Conservation (phyloP, 1,284 basidiomycete species). For the Cutaneotrichosporon daszewskae region DNA sequence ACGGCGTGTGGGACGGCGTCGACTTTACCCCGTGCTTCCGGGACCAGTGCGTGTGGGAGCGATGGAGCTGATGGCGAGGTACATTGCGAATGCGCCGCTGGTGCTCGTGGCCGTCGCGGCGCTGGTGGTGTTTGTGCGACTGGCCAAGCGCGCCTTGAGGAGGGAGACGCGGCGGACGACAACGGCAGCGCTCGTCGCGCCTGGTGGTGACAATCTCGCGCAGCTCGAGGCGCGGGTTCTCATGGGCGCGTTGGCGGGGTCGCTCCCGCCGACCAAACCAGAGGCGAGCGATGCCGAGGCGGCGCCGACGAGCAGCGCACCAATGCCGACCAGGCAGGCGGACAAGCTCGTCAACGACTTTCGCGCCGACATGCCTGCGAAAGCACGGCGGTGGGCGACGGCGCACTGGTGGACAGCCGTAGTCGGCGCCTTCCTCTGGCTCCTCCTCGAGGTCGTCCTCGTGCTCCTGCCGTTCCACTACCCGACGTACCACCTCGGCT, state of each 20-base stretch:
- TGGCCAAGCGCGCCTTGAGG: background rate
- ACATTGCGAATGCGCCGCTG: slow-evolving; percentile 33
- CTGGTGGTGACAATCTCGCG: slow-evolving; percentile 27
- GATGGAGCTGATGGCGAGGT: slow-evolving; percentile 19
- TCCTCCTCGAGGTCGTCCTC: slow-evolving; percentile 17
- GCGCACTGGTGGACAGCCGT: slow-evolving; percentile 20
- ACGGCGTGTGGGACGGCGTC: slow-evolving; percentile 46
- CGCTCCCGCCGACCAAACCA: background rate
- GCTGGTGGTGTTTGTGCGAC: slow-evolving; percentile 7
- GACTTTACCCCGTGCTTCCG: slow-evolving; percentile 47
- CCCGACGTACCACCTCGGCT: background rate
- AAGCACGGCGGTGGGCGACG: slow-evolving; percentile 20
- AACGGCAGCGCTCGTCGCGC: slow-evolving; percentile 20
- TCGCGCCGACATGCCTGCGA: slow-evolving; percentile 8
- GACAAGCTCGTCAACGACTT: slow-evolving; percentile 31
- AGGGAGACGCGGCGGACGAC: no score
- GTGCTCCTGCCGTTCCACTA: slow-evolving; percentile 2
- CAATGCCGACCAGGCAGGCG: slow-evolving; percentile 14
- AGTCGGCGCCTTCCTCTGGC: slow-evolving; percentile 26
- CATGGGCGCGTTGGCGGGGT: slow-evolving; percentile 25
- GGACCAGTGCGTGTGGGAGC: slow-evolving; percentile 30
- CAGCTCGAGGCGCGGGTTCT: slow-evolving; percentile 40
- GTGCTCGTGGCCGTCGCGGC: slow-evolving; percentile 27
- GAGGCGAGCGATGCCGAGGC: background rate
- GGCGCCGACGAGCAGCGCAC: background rate